Evolutionary conservation across 495 filamentous ascomycete genomes (phyloP).

Genomic region (Trichocladium uniseriatum): DNA sequence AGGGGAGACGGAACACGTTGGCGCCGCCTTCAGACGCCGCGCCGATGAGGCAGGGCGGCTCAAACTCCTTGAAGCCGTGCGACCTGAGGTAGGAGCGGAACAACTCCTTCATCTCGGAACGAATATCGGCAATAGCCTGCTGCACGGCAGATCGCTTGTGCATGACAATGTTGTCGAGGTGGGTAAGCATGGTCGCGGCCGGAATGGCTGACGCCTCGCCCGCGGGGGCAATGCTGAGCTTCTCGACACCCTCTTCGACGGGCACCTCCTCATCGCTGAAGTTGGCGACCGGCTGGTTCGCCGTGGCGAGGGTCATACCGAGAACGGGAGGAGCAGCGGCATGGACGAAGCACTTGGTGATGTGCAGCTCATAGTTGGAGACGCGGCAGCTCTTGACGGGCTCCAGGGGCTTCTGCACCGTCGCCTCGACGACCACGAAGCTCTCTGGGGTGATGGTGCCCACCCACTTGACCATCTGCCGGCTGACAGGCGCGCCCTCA

Average conservation of each 20-base stretch:
- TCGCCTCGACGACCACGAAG: slow-evolving; percentile 71
- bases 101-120: slow-evolving; percentile 68
- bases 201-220: slow-evolving; percentile 45
- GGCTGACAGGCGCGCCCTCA: slow-evolving; percentile 46
- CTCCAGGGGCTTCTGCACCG: slow-evolving; percentile 70
- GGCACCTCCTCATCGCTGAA: slow-evolving; percentile 55
- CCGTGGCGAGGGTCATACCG: slow-evolving; percentile 60
- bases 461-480: slow-evolving; percentile 93
- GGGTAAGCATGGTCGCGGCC: slow-evolving; percentile 61
- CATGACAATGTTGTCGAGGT: slow-evolving; percentile 81
- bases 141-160: slow-evolving; percentile 82
- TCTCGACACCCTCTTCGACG: slow-evolving; percentile 50
- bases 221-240: slow-evolving; percentile 29
- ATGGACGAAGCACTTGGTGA: slow-evolving; percentile 68
- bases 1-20: slow-evolving; percentile 85
- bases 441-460: slow-evolving; percentile 70
- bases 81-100: slow-evolving; percentile 72
- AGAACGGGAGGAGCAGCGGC: slow-evolving; percentile 50
- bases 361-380: slow-evolving; percentile 71
- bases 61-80: slow-evolving; percentile 76
- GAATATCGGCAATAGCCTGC: slow-evolving; percentile 73
- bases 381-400: slow-evolving; percentile 74
- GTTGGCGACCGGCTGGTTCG: slow-evolving; percentile 56
- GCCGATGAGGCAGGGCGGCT: slow-evolving; percentile 80
- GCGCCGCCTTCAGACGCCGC: slow-evolving; percentile 90